A percentile compares a stretch with the other conserved stretches of the same genome.
These are phyloP conservation scores for Geosmithia putterillii DNA, from an alignment of 2,329 filamentous ascomycete species.

Conservation along the genomic window DNA sequence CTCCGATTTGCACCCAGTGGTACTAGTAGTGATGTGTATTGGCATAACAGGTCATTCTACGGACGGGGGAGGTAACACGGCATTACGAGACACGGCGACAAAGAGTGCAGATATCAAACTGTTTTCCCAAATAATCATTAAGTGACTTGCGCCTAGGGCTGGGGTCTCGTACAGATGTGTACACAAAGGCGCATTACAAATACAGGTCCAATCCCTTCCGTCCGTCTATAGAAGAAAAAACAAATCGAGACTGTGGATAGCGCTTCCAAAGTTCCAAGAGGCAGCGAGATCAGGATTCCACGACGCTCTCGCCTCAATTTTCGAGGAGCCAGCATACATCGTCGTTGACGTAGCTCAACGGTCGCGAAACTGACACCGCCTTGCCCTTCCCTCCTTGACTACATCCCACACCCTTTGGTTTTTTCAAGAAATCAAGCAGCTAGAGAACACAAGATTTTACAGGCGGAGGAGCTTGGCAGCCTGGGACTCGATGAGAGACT, in stretches of 20 bases:
- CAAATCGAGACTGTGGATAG: constrained; percentile 2
- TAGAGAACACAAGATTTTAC: constrained; percentile 25
- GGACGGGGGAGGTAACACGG: too few relatives aligned
- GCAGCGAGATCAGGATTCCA: not conserved
- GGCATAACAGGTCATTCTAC: too few relatives aligned
- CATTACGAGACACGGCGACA: too few relatives aligned
- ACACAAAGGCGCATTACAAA: constrained; percentile 27
- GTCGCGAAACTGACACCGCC: not conserved
- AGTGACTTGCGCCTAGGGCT: constrained; percentile 1
- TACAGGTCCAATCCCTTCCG: constrained; percentile 22
- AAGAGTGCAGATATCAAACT: not conserved
- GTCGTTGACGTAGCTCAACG: not conserved
- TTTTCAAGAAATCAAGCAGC: not conserved
- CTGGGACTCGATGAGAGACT: constrained; percentile 76
- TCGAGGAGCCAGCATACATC: not conserved
- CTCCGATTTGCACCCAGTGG: too few relatives aligned
- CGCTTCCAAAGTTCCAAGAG: not conserved
- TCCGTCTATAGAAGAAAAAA: constrained; percentile 21
- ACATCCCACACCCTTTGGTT: not conserved
- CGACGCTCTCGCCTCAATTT: not conserved
- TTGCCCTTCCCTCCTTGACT: not conserved
- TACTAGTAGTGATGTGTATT: too few relatives aligned
- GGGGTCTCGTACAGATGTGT: constrained; percentile 14
- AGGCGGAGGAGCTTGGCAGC: constrained; percentile 79
- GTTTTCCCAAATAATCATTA: not conserved